These are phyloP conservation scores for Knufia petricola DNA, from an alignment of 2,329 filamentous ascomycete species.

Conservation along the genomic window DNA sequence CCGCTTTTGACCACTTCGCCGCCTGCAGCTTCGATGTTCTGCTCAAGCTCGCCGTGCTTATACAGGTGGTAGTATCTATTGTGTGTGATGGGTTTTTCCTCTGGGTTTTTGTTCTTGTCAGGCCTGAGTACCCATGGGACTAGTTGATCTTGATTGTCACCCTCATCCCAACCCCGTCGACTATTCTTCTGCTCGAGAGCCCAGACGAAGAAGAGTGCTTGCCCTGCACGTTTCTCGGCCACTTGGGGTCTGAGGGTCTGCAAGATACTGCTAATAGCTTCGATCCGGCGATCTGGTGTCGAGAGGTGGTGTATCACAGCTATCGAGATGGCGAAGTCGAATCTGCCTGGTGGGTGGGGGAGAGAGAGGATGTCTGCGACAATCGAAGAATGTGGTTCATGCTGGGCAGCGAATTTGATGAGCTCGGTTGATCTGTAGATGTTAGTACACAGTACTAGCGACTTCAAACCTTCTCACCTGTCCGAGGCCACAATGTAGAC, in stretches of 20 bases:
- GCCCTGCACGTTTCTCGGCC: conserved; percentile 40
- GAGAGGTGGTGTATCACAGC: conserved; percentile 92
- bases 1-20: conserved; percentile 68
- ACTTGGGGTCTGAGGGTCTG: conserved; percentile 45
- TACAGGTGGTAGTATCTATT: conserved; percentile 95
- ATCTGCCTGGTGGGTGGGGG: conserved; percentile 56
- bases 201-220: conserved; percentile 83
- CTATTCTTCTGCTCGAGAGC: conserved; percentile 84
- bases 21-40: conserved; percentile 63
- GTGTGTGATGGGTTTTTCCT: conserved; percentile 45
- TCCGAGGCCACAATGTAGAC: conserved; percentile 80
- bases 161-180: conserved; percentile 78
- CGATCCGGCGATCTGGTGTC: conserved; percentile 60
- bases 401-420: conserved; percentile 46
- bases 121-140: conserved; percentile 79
- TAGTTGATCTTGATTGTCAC: conserved; percentile 78
- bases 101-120: conserved; percentile 10
- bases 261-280: conserved; percentile 63
- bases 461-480: conserved; percentile 46
- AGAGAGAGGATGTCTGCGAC: conserved; percentile 77
- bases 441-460: conserved; percentile 24
- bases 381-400: conserved; percentile 55
- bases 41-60: conserved; percentile 72
- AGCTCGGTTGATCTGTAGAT: conserved; percentile 47
- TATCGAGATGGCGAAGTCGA: conserved; percentile 89